Evolutionary conservation across 805 yeast species (phyloP).

Genomic region (Hanseniaspora mollemarum): DNA sequence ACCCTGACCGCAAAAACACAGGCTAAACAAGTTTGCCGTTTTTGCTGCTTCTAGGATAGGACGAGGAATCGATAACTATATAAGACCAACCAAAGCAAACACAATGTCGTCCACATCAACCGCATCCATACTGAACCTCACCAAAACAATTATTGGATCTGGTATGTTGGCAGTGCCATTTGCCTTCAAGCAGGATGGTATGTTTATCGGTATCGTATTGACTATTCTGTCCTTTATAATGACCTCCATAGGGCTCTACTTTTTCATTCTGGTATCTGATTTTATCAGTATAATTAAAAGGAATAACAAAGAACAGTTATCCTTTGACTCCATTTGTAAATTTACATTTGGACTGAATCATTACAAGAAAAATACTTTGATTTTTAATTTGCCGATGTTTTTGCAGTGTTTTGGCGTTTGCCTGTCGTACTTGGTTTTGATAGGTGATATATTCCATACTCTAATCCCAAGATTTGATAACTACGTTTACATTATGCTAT

Average conservation of each 20-base stretch:
- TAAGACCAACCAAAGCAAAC: neutral
- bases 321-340: conserved; percentile 56
- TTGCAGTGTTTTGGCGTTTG: conserved; percentile 74
- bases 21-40: too few species aligned
- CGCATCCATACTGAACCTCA: conserved; percentile 55
- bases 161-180: conserved; percentile 65
- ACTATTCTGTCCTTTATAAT: conserved; percentile 52
- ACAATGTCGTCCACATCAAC: conserved; percentile 35
- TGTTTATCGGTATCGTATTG: conserved; percentile 44
- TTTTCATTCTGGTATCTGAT: conserved; percentile 11
- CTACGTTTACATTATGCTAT: conserved; percentile 35
- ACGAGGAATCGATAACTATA: neutral
- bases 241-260: conserved; percentile 54
- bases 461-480: conserved; percentile 36
- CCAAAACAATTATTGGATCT: conserved; percentile 70
- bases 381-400: conserved; percentile 66
- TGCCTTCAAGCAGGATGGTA: conserved; percentile 57
- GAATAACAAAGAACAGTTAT: conserved; percentile 47
- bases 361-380: conserved; percentile 54
- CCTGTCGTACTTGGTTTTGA: conserved; percentile 55
- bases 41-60: too few species aligned
- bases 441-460: conserved; percentile 67
- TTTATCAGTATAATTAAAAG: conserved; percentile 38
- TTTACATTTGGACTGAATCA: conserved; percentile 36
- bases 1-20: too few species aligned